Evolutionary conservation across 163 green algal species (phyloP).

Genomic region (Smithsoniella earleae): DNA sequence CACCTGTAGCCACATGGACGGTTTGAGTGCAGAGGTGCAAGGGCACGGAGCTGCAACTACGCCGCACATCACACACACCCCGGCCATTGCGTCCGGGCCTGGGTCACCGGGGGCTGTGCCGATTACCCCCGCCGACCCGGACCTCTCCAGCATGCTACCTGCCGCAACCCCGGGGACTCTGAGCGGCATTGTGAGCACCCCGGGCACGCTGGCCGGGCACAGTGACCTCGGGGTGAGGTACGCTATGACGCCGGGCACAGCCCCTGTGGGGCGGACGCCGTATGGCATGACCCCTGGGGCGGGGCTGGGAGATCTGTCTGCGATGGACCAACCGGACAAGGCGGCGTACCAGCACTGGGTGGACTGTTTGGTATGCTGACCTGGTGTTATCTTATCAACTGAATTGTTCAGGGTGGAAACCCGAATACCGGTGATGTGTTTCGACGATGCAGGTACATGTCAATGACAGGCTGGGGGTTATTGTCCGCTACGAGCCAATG

Average conservation of each 20-base stretch:
- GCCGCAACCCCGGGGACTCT: slow-evolving; percentile 18
- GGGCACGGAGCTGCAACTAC: neutral
- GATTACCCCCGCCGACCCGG: neutral
- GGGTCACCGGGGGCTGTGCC: slow-evolving; percentile 1
- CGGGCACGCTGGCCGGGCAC: slow-evolving; percentile 3
- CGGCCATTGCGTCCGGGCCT: neutral
- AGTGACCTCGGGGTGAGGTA: too few species aligned
- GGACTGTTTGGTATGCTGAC: neutral
- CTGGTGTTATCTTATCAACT: neutral
- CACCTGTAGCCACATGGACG: too few species aligned
- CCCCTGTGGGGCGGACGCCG: slow-evolving; percentile 14
- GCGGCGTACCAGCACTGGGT: neutral
- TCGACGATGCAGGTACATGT: slow-evolving; percentile 17
- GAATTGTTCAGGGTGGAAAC: neutral
- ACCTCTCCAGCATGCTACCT: neutral
- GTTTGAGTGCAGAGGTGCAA: slow-evolving; percentile 13
- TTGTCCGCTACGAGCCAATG: neutral
- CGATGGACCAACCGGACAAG: neutral
- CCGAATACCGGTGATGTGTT: too few species aligned
- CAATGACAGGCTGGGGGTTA: neutral
- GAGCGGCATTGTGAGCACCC: neutral
- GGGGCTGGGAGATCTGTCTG: neutral
- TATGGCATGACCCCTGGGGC: neutral
- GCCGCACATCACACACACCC: neutral
- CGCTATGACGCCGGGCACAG: slow-evolving; percentile 11